Percentiles rank a stretch among this genome's conserved stretches.
Conservation (phyloP, 805 yeast genomes). For the Starmerella kuoi region DNA sequence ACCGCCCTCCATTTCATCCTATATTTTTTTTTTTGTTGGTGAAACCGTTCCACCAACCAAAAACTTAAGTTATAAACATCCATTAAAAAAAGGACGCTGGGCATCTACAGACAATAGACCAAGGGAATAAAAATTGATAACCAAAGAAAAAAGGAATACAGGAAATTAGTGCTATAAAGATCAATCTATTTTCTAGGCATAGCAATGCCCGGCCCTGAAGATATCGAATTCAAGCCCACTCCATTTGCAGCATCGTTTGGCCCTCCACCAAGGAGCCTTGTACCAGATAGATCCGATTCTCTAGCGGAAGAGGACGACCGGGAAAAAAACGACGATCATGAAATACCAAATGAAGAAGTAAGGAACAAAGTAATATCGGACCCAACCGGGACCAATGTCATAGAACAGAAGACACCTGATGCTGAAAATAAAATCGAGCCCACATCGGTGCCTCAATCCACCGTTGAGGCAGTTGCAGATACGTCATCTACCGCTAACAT, state of each 20-base stretch:
- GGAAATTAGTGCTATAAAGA: too few species aligned
- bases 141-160: too few species aligned
- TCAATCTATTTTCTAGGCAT: too few species aligned
- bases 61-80: too few species aligned
- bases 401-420: background rate
- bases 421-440: background rate
- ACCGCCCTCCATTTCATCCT: too few species aligned
- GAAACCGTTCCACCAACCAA: too few species aligned
- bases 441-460: background rate
- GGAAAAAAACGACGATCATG: too few species aligned
- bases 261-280: constrained; percentile 12
- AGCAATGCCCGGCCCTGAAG: constrained; percentile 10
- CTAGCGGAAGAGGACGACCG: background rate
- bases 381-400: background rate
- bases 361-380: background rate
- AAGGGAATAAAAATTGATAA: too few species aligned
- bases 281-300: background rate
- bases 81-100: too few species aligned
- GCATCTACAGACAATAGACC: too few species aligned
- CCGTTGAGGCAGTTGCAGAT: background rate
- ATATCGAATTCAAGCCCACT: constrained; percentile 18
- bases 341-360: background rate
- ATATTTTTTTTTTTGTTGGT: too few species aligned
- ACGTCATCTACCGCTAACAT: background rate
- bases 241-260: constrained; percentile 24